Evolutionary conservation across 2,329 filamentous ascomycete species (phyloP).

Genomic region (Thielaviopsis populi): DNA sequence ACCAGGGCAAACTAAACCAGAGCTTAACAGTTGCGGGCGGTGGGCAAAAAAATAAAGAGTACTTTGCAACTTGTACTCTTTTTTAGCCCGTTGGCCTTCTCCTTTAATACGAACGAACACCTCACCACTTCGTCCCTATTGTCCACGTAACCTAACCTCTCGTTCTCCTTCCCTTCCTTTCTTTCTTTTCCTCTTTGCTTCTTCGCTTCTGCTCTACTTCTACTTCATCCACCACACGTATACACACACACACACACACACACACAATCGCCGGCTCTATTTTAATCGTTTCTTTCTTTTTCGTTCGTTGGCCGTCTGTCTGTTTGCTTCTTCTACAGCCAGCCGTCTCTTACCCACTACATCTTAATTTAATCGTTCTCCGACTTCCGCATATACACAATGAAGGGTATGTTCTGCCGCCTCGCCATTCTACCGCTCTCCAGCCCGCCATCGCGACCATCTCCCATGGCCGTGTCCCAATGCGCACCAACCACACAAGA

Average conservation of each 20-base stretch:
- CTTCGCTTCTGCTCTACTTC: neutral
- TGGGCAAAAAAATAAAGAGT: neutral
- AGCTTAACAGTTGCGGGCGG: neutral
- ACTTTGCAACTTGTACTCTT: neutral
- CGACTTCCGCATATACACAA: constrained; percentile 21
- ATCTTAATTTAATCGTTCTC: constrained; percentile 14
- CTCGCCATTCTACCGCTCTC: neutral
- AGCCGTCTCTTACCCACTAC: constrained; percentile 9
- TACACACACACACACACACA: constrained; percentile 2
- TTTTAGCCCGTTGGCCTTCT: constrained; percentile 4
- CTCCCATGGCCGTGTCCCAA: neutral
- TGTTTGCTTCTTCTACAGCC: constrained; percentile 10
- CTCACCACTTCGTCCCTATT: constrained; percentile 14
- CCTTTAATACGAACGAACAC: constrained; percentile 17
- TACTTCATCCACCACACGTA: too few species aligned
- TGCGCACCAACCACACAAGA: neutral
- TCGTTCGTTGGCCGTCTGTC: constrained; percentile 1
- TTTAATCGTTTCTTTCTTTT: constrained; percentile 12
- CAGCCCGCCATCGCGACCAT: neutral
- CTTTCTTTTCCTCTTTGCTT: constrained; percentile 13
- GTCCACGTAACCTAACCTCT: constrained; percentile 10
- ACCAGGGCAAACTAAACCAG: too few species aligned
- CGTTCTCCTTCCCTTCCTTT: constrained; percentile 10
- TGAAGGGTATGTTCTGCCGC: constrained; percentile 24
- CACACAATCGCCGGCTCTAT: constrained; percentile 6